A percentile compares a stretch with the other conserved stretches of the same genome.
Conservation (phyloP, 495 filamentous ascomycete genomes). For the Tuber microsphaerosporum region DNA sequence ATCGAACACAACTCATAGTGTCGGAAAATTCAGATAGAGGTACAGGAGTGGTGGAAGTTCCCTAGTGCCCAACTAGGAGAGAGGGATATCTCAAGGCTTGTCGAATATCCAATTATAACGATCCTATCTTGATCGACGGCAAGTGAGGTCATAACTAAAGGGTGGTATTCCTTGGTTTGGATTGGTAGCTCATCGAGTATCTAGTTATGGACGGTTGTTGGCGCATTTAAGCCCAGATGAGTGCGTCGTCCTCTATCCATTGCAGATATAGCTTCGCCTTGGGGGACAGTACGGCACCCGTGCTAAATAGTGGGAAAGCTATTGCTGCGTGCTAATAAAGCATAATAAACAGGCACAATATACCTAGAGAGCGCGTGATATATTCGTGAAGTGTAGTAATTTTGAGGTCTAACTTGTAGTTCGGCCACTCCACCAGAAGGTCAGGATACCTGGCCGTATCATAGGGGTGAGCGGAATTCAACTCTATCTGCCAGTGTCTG, state of each 20-base stretch:
- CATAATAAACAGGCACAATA: background rate
- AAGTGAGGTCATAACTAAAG: background rate
- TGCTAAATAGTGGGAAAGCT: background rate
- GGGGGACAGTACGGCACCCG: background rate
- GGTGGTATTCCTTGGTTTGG: background rate
- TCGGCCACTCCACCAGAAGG: background rate
- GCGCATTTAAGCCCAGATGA: background rate
- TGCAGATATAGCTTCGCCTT: background rate
- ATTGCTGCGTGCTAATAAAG: background rate
- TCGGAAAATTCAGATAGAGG: background rate
- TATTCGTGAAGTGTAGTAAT: background rate
- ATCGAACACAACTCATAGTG: background rate
- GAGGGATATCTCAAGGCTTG: background rate
- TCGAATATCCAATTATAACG: background rate
- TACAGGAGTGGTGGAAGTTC: background rate
- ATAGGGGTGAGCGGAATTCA: background rate
- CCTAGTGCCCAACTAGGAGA: background rate
- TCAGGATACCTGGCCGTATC: background rate
- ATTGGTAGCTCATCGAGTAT: background rate
- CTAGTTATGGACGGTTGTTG: background rate
- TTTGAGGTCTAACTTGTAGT: background rate
- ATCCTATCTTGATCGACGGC: background rate
- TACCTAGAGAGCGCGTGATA: background rate
- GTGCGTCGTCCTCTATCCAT: background rate
- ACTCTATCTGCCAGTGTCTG: background rate